Conservation (phyloP, 805 yeast genomes). For the Barnettozyma sucrosica region DNA sequence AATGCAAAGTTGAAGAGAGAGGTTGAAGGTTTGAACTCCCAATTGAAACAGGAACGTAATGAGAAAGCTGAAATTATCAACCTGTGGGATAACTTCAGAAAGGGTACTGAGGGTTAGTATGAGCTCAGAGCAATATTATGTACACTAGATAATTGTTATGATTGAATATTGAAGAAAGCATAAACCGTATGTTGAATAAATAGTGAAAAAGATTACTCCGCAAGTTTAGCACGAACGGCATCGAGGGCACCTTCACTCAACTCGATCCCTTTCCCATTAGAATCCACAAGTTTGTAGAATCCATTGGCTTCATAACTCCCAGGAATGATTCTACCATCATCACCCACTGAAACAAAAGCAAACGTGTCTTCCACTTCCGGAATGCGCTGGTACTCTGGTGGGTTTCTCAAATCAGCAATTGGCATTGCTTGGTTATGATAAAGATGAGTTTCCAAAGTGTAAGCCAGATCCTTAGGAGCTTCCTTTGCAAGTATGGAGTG, state of each 20-base stretch:
- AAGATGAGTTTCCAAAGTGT: slow-evolving; percentile 49
- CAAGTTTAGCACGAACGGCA: background rate
- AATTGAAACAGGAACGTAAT: slow-evolving; percentile 43
- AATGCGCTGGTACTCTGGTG: slow-evolving; percentile 58
- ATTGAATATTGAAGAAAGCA: background rate
- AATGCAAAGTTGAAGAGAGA: slow-evolving; percentile 44
- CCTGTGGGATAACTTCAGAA: slow-evolving; percentile 37
- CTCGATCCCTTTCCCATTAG: slow-evolving; percentile 41
- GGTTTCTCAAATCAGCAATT: slow-evolving; percentile 60
- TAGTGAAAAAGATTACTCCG: background rate
- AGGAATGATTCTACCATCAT: slow-evolving; percentile 46
- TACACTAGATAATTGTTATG: background rate
- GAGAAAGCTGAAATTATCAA: slow-evolving; percentile 54
- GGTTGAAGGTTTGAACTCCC: slow-evolving; percentile 44
- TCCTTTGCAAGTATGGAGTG: slow-evolving; percentile 14
- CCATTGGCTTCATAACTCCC: slow-evolving; percentile 52
- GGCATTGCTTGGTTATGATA: slow-evolving; percentile 56
- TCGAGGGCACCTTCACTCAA: slow-evolving; percentile 47
- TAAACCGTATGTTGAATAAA: background rate
- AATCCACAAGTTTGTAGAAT: slow-evolving; percentile 48
- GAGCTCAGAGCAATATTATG: background rate
- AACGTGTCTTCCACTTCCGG: slow-evolving; percentile 67
- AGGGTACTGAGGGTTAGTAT: background rate
- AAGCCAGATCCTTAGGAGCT: slow-evolving; percentile 43
- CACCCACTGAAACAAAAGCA: slow-evolving; percentile 62